These are phyloP conservation scores for Fragosphaeria purpurea DNA, from an alignment of 2,329 filamentous ascomycete genomes.

Conservation along the genomic window DNA sequence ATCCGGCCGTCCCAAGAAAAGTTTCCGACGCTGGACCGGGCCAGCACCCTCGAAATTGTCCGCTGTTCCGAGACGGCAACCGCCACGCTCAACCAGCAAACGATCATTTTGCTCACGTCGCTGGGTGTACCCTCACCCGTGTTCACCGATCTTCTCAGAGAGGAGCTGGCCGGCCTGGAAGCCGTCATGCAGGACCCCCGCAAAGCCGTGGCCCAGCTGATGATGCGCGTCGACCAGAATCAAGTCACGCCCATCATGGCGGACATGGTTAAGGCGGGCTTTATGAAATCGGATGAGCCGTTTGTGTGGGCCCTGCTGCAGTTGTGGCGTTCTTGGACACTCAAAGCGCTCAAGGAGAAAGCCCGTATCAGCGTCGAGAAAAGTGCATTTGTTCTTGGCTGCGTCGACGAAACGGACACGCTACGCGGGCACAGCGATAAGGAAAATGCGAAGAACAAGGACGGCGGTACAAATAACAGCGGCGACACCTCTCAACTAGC, in stretches of 20 bases:
- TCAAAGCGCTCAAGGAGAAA: conserved; percentile 88
- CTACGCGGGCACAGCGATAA: conserved; percentile 55
- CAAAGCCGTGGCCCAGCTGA: conserved; percentile 58
- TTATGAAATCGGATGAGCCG: conserved; percentile 64
- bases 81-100: conserved; percentile 80
- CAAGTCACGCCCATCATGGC: conserved; percentile 66
- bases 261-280: conserved; percentile 67
- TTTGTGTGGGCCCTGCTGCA: conserved; percentile 71
- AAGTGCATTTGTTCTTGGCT: conserved; percentile 80
- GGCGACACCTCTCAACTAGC: conserved; percentile 48
- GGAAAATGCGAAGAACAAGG: conserved; percentile 25
- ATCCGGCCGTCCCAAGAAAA: conserved; percentile 82
- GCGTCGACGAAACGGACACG: conserved; percentile 72
- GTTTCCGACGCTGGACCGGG: conserved; percentile 50
- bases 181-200: conserved; percentile 55
- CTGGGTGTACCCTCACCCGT: conserved; percentile 59
- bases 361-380: conserved; percentile 72
- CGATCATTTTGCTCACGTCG: conserved; percentile 73
- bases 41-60: conserved; percentile 74
- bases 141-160: conserved; percentile 57
- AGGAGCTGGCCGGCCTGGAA: conserved; percentile 60
- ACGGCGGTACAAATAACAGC: conserved; percentile 7
- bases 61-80: conserved; percentile 65
- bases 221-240: conserved; percentile 74
- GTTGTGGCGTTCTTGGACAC: conserved; percentile 80